These are phyloP conservation scores for Termitomyces heimii DNA, from an alignment of 768 basidiomycete species.

Conservation along the genomic window DNA sequence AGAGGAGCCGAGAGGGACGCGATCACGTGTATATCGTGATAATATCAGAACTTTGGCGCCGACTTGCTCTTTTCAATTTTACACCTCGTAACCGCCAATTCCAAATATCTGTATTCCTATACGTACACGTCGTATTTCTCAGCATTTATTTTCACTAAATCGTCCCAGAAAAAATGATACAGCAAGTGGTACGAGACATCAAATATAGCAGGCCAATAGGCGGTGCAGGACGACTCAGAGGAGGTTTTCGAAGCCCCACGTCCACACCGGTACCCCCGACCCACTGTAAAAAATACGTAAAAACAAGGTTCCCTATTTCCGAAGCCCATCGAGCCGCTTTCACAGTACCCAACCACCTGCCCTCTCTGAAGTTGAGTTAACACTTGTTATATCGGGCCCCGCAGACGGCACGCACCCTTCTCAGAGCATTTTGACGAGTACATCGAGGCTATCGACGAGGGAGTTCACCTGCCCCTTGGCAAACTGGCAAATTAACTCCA, in stretches of 20 bases:
- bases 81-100: too few relatives aligned
- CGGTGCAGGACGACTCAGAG: neutral
- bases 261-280: neutral
- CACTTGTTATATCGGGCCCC: neutral
- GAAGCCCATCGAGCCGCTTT: neutral
- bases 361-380: neutral
- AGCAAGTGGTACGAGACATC: neutral
- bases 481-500: neutral
- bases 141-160: neutral
- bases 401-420: neutral
- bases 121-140: neutral
- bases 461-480: conserved; percentile 2
- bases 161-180: neutral
- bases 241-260: neutral
- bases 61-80: neutral
- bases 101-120: neutral
- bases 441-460: conserved; percentile 2
- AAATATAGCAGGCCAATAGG: neutral
- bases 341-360: neutral
- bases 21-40: too few relatives aligned
- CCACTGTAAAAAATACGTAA: neutral
- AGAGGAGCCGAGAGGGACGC: too few relatives aligned
- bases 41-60: neutral
- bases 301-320: neutral
- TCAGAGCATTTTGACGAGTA: conserved; percentile 2